Conservation (phyloP, 2,329 filamentous ascomycete species). For the Botrytis medusae region DNA sequence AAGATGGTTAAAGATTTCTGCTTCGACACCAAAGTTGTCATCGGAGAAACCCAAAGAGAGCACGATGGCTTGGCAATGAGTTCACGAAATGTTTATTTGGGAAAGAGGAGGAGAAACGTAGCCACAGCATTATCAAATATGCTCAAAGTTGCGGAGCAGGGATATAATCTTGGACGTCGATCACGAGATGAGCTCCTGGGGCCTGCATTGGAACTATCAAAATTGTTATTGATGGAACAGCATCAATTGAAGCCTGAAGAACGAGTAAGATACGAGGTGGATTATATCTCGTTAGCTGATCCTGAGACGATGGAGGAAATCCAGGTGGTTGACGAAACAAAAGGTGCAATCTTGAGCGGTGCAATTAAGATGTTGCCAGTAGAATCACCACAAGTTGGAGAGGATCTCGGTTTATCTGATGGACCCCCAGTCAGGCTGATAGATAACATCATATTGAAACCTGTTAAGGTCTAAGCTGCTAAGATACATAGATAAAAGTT, state of each 20-base stretch:
- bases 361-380: constrained; percentile 87
- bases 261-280: constrained; percentile 74
- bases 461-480: constrained; percentile 35
- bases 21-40: constrained; percentile 69
- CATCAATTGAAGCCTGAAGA: constrained; percentile 55
- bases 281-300: constrained; percentile 90
- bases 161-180: constrained; percentile 55
- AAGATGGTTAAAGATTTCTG: constrained; percentile 87
- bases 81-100: constrained; percentile 91
- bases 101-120: constrained; percentile 66
- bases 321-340: constrained; percentile 63
- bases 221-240: constrained; percentile 59
- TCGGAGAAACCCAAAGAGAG: constrained; percentile 75
- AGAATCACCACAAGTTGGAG: constrained; percentile 65
- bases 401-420: constrained; percentile 72
- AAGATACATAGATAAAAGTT: background rate
- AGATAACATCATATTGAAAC: constrained; percentile 80
- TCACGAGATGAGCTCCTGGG: constrained; percentile 68
- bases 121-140: constrained; percentile 72
- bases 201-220: constrained; percentile 63
- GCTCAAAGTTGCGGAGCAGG: constrained; percentile 67
- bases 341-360: constrained; percentile 82
- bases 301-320: constrained; percentile 81
- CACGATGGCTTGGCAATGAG: constrained; percentile 83
- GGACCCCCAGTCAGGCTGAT: constrained; percentile 82